Evolutionary conservation across 768 basidiomycete species (phyloP).

Genomic region (Boletus rubescentipes): DNA sequence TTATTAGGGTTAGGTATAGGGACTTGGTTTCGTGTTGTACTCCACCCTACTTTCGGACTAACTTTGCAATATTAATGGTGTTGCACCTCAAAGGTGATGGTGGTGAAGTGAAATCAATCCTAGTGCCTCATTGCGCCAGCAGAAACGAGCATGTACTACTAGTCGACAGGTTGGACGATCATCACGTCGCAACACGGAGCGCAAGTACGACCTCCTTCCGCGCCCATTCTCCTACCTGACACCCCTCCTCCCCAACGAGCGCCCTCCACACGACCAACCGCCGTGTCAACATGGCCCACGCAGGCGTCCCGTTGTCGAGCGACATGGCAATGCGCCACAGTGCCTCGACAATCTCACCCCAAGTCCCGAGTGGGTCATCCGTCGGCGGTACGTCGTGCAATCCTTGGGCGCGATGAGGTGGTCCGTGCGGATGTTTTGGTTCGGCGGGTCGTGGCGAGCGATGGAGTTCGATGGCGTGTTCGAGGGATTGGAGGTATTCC

Average conservation of each 20-base stretch:
- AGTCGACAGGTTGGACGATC: no score
- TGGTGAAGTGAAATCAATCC: no score
- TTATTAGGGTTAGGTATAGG: no score
- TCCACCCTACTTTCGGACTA: background rate
- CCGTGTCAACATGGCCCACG: slow-evolving; percentile 55
- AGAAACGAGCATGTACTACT: no score
- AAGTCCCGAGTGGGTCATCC: slow-evolving; percentile 35
- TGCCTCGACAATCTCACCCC: slow-evolving; percentile 52
- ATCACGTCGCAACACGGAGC: background rate
- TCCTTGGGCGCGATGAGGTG: slow-evolving; percentile 36
- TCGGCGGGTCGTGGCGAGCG: background rate
- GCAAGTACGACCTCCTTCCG: slow-evolving; percentile 28
- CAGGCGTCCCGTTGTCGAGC: slow-evolving; percentile 17
- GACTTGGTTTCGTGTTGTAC: background rate
- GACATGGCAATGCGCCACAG: slow-evolving; percentile 37
- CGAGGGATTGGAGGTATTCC: slow-evolving; percentile 29
- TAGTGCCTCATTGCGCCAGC: no score
- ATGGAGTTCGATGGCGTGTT: slow-evolving; percentile 17
- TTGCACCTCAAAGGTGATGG: no score
- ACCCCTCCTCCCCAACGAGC: slow-evolving; percentile 38
- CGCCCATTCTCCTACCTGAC: slow-evolving; percentile 55
- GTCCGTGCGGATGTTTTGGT: slow-evolving; percentile 2
- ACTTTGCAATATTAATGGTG: no score
- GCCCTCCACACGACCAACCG: slow-evolving; percentile 59
- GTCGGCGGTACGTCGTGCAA: slow-evolving; percentile 36